Percentiles rank a stretch among this genome's conserved stretches.
Conservation (phyloP, 306 rosid genomes). For the Casuarina cunninghamiana region DNA sequence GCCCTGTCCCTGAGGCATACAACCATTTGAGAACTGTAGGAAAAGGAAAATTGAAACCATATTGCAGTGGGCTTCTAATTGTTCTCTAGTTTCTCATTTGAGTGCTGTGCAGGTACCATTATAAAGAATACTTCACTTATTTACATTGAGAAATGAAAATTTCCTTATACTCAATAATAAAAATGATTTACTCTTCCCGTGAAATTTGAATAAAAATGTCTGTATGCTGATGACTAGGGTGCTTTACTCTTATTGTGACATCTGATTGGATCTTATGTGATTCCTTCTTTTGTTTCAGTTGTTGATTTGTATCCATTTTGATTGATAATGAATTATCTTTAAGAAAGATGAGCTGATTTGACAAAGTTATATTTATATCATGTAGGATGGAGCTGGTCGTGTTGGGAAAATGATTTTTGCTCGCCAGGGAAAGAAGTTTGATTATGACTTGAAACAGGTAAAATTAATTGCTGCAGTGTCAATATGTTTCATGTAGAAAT, state of each 20-base stretch:
- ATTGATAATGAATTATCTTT: not conserved
- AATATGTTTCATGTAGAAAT: conserved; percentile 6
- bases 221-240: too few species aligned
- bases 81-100: not conserved
- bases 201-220: too few species aligned
- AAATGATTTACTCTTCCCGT: not conserved
- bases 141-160: not conserved
- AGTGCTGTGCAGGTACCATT: not conserved
- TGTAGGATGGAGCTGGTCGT: conserved; percentile 98
- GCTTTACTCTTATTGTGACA: not conserved
- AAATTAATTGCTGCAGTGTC: conserved; percentile 10
- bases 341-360: conserved; percentile 17
- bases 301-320: conserved; percentile 1
- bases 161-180: not conserved
- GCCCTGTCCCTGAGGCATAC: not conserved
- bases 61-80: not conserved
- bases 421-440: conserved; percentile 96
- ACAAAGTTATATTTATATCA: not conserved
- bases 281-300: not conserved
- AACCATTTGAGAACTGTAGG: not conserved
- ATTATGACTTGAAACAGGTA: conserved; percentile 95
- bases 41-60: not conserved
- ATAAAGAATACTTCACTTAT: not conserved
- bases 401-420: conserved; percentile 98
- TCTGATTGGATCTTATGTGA: not conserved